Evolutionary conservation across 345 rosid genomes (phyloP).

Genomic region (Abelmoschus esculentus): DNA sequence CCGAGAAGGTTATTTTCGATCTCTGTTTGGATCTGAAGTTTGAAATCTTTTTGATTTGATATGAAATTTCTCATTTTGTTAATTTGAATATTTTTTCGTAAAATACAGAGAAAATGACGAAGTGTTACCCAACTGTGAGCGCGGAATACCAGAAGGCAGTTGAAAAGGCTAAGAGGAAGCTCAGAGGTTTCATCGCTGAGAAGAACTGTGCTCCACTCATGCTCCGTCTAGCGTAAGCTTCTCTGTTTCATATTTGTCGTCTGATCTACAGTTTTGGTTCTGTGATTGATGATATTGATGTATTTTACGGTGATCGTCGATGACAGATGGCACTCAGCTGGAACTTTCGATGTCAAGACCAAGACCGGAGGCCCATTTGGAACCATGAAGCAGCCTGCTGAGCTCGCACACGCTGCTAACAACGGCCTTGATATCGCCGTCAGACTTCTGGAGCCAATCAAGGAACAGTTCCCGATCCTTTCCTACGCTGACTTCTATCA

Average conservation of each 20-base stretch:
- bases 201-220: conserved; percentile 92
- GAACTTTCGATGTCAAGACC: conserved; percentile 71
- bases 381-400: conserved; percentile 59
- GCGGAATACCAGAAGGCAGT: conserved; percentile 70
- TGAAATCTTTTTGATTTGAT: background rate
- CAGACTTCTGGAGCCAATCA: conserved; percentile 79
- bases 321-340: conserved; percentile 96
- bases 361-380: conserved; percentile 95
- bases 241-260: background rate
- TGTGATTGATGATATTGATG: background rate
- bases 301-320: background rate
- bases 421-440: conserved; percentile 77
- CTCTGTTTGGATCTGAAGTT: background rate
- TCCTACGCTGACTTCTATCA: conserved; percentile 76
- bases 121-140: conserved; percentile 75
- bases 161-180: conserved; percentile 76
- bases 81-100: background rate
- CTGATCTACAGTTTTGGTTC: background rate
- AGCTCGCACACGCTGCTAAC: conserved; percentile 80
- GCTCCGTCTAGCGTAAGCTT: conserved; percentile 83
- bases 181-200: conserved; percentile 78
- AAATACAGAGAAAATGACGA: conserved; percentile 45
- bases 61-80: background rate
- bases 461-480: conserved; percentile 66
- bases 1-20: background rate